Evolutionary conservation across 371 early-diverging fungal genomes (phyloP).

Genomic region (Mortierella sp.): DNA sequence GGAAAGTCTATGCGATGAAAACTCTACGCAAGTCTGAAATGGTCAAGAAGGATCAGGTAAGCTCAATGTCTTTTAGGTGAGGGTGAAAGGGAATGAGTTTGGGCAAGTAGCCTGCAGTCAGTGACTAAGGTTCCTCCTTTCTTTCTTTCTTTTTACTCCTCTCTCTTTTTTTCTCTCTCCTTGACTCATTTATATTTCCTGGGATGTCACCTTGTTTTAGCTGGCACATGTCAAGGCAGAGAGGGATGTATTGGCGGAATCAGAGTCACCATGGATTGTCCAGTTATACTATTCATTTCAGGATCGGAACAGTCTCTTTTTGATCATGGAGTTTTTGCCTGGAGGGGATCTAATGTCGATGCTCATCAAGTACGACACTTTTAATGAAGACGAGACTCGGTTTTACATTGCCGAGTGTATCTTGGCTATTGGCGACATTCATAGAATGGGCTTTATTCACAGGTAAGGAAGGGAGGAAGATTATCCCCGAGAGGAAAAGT

Average conservation of each 20-base stretch:
- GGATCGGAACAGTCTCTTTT: conserved; percentile 86
- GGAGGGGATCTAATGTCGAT: conserved; percentile 98
- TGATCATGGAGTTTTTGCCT: conserved; percentile 97
- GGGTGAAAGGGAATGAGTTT: neutral
- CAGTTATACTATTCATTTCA: conserved; percentile 95
- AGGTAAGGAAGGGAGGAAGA: conserved; percentile 70
- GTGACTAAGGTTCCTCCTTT: conserved; percentile 1
- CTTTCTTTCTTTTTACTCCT: conserved; percentile 5
- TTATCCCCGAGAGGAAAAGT: conserved; percentile 37
- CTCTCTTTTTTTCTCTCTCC: neutral
- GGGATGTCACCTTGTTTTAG: conserved; percentile 33
- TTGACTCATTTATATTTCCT: neutral
- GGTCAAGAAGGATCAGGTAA: conserved; percentile 93
- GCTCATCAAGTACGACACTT: conserved; percentile 93
- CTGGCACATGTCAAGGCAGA: conserved; percentile 97
- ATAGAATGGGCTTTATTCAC: conserved; percentile 96
- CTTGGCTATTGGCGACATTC: conserved; percentile 92
- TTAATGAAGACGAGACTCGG: conserved; percentile 92
- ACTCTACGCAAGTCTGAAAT: conserved; percentile 91
- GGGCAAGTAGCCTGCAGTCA: neutral
- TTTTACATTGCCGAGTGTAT: conserved; percentile 98
- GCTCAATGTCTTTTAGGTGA: neutral
- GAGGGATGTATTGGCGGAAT: conserved; percentile 93
- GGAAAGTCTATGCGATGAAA: conserved; percentile 97
- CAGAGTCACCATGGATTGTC: conserved; percentile 96